Evolutionary conservation across 1,284 basidiomycete genomes (phyloP), one percentile per base, ranked within the genome.

Genomic region (Cryptococcus sp.): DNA sequence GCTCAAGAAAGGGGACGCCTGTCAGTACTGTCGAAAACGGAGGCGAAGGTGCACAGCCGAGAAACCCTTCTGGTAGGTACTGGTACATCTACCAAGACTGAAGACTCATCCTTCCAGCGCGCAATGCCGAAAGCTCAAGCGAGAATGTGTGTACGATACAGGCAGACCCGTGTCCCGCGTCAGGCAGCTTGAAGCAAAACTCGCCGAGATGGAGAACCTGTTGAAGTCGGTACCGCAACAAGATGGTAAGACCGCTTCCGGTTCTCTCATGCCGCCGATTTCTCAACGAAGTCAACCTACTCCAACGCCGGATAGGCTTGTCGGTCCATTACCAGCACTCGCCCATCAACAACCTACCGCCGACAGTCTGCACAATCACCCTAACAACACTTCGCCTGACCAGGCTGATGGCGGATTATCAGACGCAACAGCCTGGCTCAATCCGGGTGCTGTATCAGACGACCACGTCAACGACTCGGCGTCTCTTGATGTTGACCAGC

Each of bases 21-120:
- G 75, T 55, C 58, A 75, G n/a, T 76, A 76, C 61, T 77, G 75
- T 57, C 69, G 75, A 11, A 71, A 73, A 53, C 65, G 75, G 1
- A 58, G 75, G 15, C 75, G 75, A 31, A 50, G 65, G n/a, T 77
- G 75, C 61, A 69, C 70, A 19, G 74, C 72, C 6, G 59, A 59
- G 6, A 76, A 76, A 51, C 74, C 74, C 0, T 55, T 64, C 6
- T 77, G 72, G 53, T 57, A 68, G 31, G 31, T 35, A 5, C 8
- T 35, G 31, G 10, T 35, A 10, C 31, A 35, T 35, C 31, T 4
- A 10, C 13, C 31, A 35, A 35, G 31, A 8, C 31, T 35, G 10
- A 35, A 13, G 8, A 35, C 5, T 35, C 31, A 5, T 13, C 10
- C 5, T 35, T 2, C 31, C 31, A 35, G 75, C 56, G 59, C 70